phyloP scores from a whole-genome alignment of 1,284 basidiomycete species.

The Pseudozyma thailandica region DNA sequence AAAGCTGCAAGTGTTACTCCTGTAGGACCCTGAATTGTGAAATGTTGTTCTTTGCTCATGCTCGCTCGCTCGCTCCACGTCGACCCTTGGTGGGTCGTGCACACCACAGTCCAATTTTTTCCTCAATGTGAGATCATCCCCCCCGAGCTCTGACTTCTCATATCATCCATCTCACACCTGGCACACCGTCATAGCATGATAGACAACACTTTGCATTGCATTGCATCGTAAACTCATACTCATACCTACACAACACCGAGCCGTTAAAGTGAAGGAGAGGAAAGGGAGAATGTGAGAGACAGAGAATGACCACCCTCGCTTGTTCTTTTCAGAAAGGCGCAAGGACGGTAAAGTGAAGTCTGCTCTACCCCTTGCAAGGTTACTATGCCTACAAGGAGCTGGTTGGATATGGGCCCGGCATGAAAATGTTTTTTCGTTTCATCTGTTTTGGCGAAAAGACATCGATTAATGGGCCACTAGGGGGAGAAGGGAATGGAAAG shows the following conservation, averaged over 20 bases:
- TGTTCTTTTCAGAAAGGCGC: neutral
- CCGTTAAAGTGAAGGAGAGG: neutral
- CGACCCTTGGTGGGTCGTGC: neutral
- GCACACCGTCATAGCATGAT: neutral
- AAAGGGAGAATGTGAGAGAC: slow-evolving; percentile 26
- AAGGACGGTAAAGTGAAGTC: slow-evolving; percentile 56
- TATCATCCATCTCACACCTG: neutral
- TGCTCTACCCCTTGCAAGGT: slow-evolving; percentile 12
- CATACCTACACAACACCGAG: neutral
- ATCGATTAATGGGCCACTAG: slow-evolving; percentile 61
- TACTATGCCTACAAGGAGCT: slow-evolving; percentile 4
- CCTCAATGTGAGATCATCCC: neutral
- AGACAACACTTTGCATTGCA: neutral
- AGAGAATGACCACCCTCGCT: slow-evolving; percentile 41
- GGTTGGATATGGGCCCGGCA: slow-evolving; percentile 57
- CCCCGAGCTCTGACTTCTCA: neutral
- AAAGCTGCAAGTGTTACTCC: neutral
- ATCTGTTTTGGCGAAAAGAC: slow-evolving; percentile 26
- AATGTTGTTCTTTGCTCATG: too few relatives aligned
- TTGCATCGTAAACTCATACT: neutral
- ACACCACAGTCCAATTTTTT: neutral
- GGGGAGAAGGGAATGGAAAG: slow-evolving; percentile 1
- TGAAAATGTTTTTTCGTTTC: slow-evolving; percentile 59
- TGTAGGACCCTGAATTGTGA: slow-evolving; percentile 17
- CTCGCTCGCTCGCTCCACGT: too few relatives aligned